Base-by-base conservation (phyloP, 306 rosid species). In the Quercus robur region DNA sequence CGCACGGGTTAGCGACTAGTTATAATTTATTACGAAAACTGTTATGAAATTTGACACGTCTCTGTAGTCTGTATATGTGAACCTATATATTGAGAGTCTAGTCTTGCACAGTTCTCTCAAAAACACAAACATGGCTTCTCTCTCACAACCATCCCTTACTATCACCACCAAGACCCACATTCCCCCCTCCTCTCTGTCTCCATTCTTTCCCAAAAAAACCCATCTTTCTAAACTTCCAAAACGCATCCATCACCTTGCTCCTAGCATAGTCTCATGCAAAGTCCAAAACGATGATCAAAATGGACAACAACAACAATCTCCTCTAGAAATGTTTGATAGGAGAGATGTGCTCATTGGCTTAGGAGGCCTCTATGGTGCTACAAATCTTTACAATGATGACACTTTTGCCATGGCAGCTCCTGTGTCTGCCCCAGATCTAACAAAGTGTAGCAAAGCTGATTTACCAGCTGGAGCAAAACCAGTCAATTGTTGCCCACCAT, bases 401-500 rank as follows among this genome's bases (percentile, higher is more conserved):
- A 81, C 89, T 8, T 81, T 88, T 2, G 93, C 93, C 76, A 26
- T 85, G 5, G 94, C 97, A 0, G 84, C 89, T 51, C 94, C 97
- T 0, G 44, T 94, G 5, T 44, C 73, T 0, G 86, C 90, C 0
- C 98, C 94, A 0, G 88, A 92, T 23, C 61, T 90, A 0, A 52
- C 73, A 26, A 73, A 72, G 1, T 94, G 98, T 20, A 91, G 91
- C 3, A 56, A 88, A 5, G 78, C 93, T 0, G 94, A 92, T 55
- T 77, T 88, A 28, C 91, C 98, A 0, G 1, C 3, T 0, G 86
- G 88, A 2, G 88, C 61, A 3, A 25, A 52, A 0, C 73, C 84
- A 13, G 77, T 72, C 21, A 78, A 89, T 23, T 92, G 98, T 74
- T 94, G 98, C 75, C 98, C 98, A 2, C 94, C 94, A 4, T 3